Base-by-base conservation (phyloP, 495 filamentous ascomycete species). In the Xylaria longipes region DNA sequence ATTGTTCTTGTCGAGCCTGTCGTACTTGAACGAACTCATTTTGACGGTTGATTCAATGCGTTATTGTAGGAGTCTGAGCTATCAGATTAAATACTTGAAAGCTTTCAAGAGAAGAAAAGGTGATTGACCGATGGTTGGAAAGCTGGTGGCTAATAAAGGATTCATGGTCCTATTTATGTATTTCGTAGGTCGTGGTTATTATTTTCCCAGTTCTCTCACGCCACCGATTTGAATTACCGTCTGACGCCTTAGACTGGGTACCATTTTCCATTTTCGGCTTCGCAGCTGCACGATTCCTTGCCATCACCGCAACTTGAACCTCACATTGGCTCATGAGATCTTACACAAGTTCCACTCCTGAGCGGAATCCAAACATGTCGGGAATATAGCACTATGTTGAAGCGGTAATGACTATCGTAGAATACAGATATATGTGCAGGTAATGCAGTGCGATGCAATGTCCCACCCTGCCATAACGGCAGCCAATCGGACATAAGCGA, bases 1-100 rank as follows among this genome's bases (percentile, higher is more conserved):
- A 45, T 91, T 83, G 73, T 86, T 82, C 74, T 89, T 90, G 79
- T 91, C 82, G 35, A 92, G 75, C 27, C 86, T 83, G 52, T 69
- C 77, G 72, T 78, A 79, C 43, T 73, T 78, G 74, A 75, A 81
- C 15, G 71, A 60, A 37, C 64, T 72, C 68, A 73, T 76, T 12
- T 45, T 74, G 69, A 39, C 41, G 37, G 54, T 54, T 66, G 45
- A n/a, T 46, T 29, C 5, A 20, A 64, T 15, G n/a, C n/a, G 17
- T 46, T 15, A 0, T 29, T n/a, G 22, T 41, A 17, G 5, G 29
- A 63, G n/a, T 63, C 2, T 29, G 35, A 61, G 5, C 25, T 61
- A 61, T 35, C 1, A 22, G 41, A 61, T 29, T 4, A 25, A 14
- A 27, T 15, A 9, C 22, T 29, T 29, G n/a, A 39, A 41, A 27